These are phyloP conservation scores for Phragmites australis DNA, from an alignment of 176 grass and related monocot genomes.

Conservation along the genomic window DNA sequence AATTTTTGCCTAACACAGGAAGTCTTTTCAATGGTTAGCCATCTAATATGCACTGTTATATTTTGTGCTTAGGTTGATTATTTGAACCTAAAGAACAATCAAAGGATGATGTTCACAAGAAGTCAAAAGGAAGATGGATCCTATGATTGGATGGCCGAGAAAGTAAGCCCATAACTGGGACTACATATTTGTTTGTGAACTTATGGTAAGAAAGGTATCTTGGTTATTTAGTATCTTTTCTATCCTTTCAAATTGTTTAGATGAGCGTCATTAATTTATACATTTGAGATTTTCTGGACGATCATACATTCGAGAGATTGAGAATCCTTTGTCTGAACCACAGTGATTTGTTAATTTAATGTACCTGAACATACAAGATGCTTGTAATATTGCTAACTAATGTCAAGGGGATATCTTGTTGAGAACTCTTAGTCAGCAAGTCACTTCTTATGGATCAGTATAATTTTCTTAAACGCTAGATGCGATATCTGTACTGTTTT, in stretches of 20 bases:
- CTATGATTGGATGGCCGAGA: constrained; percentile 56
- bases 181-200: constrained; percentile 15
- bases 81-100: constrained; percentile 84
- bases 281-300: not conserved
- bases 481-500: not conserved
- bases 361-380: not conserved
- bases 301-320: not conserved
- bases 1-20: not conserved
- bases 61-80: constrained; percentile 70
- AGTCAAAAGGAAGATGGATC: constrained; percentile 35
- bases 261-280: not conserved
- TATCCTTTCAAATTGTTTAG: not conserved
- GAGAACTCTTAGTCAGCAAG: not conserved
- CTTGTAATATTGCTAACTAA: not conserved
- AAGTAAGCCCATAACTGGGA: constrained; percentile 49
- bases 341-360: not conserved
- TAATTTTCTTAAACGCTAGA: not conserved
- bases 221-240: not conserved
- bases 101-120: constrained; percentile 72
- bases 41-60: not conserved
- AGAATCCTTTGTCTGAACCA: not conserved
- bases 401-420: not conserved
- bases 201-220: constrained; percentile 26
- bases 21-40: not conserved
- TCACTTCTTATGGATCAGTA: not conserved